A percentile compares a stretch with the other conserved stretches of the same genome.
phyloP scores from a whole-genome alignment of 2,329 filamentous ascomycete genomes.

The Fusarium beomiforme region DNA sequence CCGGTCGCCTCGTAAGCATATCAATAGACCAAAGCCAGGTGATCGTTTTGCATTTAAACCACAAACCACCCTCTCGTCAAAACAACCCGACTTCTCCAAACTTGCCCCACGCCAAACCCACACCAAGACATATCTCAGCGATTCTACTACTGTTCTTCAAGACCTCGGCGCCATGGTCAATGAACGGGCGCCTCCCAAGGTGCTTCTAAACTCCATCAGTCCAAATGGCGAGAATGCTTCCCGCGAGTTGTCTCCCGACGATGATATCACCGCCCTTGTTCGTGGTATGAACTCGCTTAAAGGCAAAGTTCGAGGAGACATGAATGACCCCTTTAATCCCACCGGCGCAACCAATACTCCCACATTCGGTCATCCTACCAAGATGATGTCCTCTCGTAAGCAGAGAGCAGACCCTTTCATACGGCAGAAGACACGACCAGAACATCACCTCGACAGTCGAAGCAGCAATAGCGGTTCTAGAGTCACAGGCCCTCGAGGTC shows the following conservation, averaged over 20 bases:
- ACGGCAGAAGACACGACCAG: slow-evolving; percentile 63
- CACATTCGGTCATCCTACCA: slow-evolving; percentile 52
- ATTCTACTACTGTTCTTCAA: slow-evolving; percentile 26
- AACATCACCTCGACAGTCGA: slow-evolving; percentile 62
- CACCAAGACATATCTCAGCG: slow-evolving; percentile 6
- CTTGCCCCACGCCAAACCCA: slow-evolving; percentile 7
- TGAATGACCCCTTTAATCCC: slow-evolving; percentile 20
- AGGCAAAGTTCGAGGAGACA: slow-evolving; percentile 28
- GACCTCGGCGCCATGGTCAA: slow-evolving; percentile 54
- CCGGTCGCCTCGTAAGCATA: slow-evolving; percentile 1
- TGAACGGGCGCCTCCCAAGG: slow-evolving; percentile 59
- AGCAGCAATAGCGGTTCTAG: slow-evolving; percentile 48
- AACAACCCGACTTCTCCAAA: slow-evolving; percentile 31
- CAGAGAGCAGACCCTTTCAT: slow-evolving; percentile 67
- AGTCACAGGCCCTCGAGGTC: slow-evolving; percentile 58
- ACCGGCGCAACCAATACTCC: slow-evolving; percentile 35
- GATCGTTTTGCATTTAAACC: slow-evolving; percentile 38
- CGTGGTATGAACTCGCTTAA: slow-evolving; percentile 45
- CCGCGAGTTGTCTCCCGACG: slow-evolving; percentile 45
- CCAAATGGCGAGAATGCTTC: slow-evolving; percentile 43
- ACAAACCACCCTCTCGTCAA: slow-evolving; percentile 23
- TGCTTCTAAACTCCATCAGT: slow-evolving; percentile 52
- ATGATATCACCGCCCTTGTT: slow-evolving; percentile 49
- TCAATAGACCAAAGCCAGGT: slow-evolving; percentile 19
- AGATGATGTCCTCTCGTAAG: slow-evolving; percentile 61